phyloP scores from a whole-genome alignment of 768 basidiomycete genomes.

The Lepiota brunneoincarnata region DNA sequence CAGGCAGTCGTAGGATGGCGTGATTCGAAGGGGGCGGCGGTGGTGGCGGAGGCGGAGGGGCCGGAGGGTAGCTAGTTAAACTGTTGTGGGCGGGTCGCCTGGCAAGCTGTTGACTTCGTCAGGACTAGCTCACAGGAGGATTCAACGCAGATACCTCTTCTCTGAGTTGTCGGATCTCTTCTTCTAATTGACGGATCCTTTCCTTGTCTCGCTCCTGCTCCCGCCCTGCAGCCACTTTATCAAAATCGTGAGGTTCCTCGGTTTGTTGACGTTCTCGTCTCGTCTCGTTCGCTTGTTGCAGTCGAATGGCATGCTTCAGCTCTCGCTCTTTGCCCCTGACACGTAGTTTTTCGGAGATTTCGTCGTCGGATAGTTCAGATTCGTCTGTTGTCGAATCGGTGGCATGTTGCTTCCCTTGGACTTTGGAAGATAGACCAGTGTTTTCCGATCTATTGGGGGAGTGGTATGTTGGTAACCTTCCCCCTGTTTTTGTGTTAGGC shows the following conservation, averaged over 20 bases:
- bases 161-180: conserved; percentile 58
- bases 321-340: conserved; percentile 65
- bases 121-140: not conserved
- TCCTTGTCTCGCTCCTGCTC: conserved; percentile 60
- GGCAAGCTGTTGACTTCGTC: conserved; percentile 38
- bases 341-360: conserved; percentile 43
- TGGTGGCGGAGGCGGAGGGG: conserved; percentile 43
- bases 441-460: not conserved
- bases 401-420: conserved; percentile 48
- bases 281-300: conserved; percentile 43
- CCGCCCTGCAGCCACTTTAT: conserved; percentile 23
- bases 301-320: conserved; percentile 51
- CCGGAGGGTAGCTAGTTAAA: conserved; percentile 24
- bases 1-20: conserved; percentile 33
- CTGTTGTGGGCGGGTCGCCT: conserved; percentile 28
- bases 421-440: conserved; percentile 12
- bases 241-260: conserved; percentile 21
- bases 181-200: conserved; percentile 60
- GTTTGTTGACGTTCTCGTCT: conserved; percentile 29
- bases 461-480: not conserved
- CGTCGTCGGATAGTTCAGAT: conserved; percentile 18
- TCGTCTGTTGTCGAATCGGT: conserved; percentile 19
- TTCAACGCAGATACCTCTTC: conserved; percentile 42
- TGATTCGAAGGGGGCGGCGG: conserved; percentile 39
- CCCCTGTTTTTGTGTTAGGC: conserved; percentile 43